Evolutionary conservation across 345 rosid species (phyloP), one percentile per base, ranked within the genome.

Genomic region (Eucalyptus coolabah): DNA sequence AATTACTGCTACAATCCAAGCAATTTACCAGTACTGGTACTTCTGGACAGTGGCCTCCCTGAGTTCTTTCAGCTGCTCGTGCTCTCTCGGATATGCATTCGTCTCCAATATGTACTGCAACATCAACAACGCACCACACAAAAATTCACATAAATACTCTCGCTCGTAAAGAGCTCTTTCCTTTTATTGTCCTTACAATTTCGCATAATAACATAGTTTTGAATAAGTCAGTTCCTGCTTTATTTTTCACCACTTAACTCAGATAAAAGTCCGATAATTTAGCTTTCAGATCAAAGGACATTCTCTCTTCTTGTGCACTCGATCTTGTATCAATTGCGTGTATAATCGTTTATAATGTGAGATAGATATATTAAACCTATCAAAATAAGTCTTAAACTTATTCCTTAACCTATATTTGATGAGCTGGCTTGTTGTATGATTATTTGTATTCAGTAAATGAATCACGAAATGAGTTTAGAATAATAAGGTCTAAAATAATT

Each of bases 81-180:
- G 94, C 88, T 95, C 96, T 83, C 92, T 92, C 19, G 95, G 96
- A 72, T 89, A 94, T 9, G 91, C 95, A 86, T 91, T 93, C 19
- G 94, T 94, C 50, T 93, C 93, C 19, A 81, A 87, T 13, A 94
- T 86, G 85, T 94, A 94, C 95, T 94, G 89, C 51, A 69, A 30
- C 51, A 65, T n/a, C 34, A 45, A 16, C 2, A 60, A 6, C 32
- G 3, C 11, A 88, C 26, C 50, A 13, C 9, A 45, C 11, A 9
- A 9, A 9, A 9, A 45, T 45, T 8, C 11, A 45, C 47, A 45
- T 9, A 45, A 44, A 44, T 44, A 44, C 47, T 44, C 47, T 44
- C 47, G 1, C 47, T 44, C 47, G 1, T 44, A 44, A 1, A 44
- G 47, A 44, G 47, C 47, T 44, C 47, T 44, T 44, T 56, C 63